phyloP scores from a whole-genome alignment of 208 protist genomes.

The Blastocrithidia nonstop region DNA sequence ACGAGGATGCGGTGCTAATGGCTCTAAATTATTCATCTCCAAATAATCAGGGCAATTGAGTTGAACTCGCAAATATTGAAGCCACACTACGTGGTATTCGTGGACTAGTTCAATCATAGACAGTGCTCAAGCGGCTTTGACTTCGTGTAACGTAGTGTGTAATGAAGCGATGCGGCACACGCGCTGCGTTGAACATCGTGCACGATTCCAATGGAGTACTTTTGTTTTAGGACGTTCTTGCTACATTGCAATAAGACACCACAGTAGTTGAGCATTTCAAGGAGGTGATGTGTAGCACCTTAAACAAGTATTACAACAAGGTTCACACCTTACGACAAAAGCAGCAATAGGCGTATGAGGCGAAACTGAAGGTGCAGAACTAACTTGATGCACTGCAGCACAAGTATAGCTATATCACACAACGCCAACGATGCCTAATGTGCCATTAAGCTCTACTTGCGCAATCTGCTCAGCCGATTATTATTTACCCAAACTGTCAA shows the following conservation, averaged over 20 bases:
- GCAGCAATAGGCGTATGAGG: constrained; percentile 81
- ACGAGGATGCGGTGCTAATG: constrained; percentile 89
- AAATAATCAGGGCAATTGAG: not conserved
- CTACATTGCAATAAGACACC: constrained; percentile 86
- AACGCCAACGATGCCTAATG: constrained; percentile 70
- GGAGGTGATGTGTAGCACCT: constrained; percentile 79
- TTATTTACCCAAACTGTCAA: constrained; percentile 67
- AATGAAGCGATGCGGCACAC: constrained; percentile 13
- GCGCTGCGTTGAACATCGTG: constrained; percentile 63
- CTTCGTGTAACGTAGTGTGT: constrained; percentile 81
- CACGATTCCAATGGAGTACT: constrained; percentile 56
- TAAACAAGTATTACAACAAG: constrained; percentile 81
- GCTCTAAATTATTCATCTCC: constrained; percentile 19
- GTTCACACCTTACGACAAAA: constrained; percentile 68
- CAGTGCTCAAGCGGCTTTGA: constrained; percentile 88
- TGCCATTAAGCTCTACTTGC: constrained; percentile 45
- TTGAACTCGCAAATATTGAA: too few species aligned
- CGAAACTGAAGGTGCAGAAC: constrained; percentile 73
- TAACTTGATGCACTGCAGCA: constrained; percentile 72
- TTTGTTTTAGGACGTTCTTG: constrained; percentile 92
- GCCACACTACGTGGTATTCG: too few species aligned
- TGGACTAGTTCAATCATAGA: too few species aligned
- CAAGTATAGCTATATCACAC: constrained; percentile 77
- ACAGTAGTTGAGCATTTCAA: constrained; percentile 90
- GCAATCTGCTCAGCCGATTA: constrained; percentile 25